phyloP scores from a whole-genome alignment of 768 basidiomycete genomes.

The Suillus brevipes region DNA sequence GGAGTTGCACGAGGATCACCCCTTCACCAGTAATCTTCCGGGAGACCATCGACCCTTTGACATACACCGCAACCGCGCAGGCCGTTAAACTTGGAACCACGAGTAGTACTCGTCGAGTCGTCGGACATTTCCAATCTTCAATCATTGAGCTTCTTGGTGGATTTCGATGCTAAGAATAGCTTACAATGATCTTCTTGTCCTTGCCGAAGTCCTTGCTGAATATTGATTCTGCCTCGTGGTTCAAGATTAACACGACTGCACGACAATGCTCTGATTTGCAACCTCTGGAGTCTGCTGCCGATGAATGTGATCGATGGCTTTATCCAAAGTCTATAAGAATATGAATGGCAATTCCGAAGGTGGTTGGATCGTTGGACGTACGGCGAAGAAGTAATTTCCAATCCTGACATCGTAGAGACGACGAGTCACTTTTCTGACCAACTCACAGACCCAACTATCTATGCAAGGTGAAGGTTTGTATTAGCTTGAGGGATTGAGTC shows the following conservation, averaged over 20 bases:
- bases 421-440: neutral
- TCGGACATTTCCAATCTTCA: neutral
- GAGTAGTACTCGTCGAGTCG: too few relatives aligned
- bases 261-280: neutral
- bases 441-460: neutral
- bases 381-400: neutral
- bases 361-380: neutral
- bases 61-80: neutral
- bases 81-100: neutral
- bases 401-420: neutral
- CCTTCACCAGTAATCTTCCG: neutral
- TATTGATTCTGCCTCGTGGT: neutral
- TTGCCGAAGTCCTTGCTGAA: neutral
- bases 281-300: neutral
- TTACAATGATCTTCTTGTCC: neutral
- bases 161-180: neutral
- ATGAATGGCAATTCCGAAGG: too few relatives aligned
- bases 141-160: neutral
- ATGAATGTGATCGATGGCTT: neutral
- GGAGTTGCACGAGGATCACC: neutral
- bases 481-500: neutral
- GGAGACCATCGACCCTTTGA: neutral
- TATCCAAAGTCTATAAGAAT: neutral
- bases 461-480: neutral
- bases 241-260: neutral